phyloP scores from a whole-genome alignment of 2,329 filamentous ascomycete species.

The Monosporascus ibericus region DNA sequence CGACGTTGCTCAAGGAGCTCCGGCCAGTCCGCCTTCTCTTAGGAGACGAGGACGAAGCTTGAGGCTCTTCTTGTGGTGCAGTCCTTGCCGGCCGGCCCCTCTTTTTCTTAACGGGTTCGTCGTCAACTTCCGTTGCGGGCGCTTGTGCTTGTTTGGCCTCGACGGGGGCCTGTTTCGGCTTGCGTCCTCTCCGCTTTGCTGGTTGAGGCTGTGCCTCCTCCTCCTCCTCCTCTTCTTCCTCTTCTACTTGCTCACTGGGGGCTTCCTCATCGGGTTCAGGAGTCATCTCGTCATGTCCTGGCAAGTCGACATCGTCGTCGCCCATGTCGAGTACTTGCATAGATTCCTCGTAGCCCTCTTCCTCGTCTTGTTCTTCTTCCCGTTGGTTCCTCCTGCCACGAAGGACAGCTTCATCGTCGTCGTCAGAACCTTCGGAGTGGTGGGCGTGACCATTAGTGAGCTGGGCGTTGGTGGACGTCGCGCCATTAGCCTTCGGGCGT shows the following conservation, averaged over 20 bases:
- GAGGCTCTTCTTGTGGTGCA: slow-evolving; percentile 8
- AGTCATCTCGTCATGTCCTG: slow-evolving; percentile 14
- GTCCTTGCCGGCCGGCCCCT: slow-evolving; percentile 20
- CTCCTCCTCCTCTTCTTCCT: slow-evolving; percentile 11
- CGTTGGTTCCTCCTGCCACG: slow-evolving; percentile 16
- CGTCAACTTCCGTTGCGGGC: slow-evolving; percentile 14
- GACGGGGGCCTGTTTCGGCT: slow-evolving; percentile 16
- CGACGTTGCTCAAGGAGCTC: slow-evolving; percentile 12
- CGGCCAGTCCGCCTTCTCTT: slow-evolving; percentile 18
- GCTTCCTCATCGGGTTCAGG: slow-evolving; percentile 14
- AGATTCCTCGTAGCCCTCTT: slow-evolving; percentile 19
- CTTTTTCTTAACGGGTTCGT: slow-evolving; percentile 19
- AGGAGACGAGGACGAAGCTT: slow-evolving; percentile 8
- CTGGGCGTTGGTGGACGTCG: slow-evolving; percentile 15
- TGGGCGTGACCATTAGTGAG: slow-evolving; percentile 11
- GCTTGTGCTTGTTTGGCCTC: slow-evolving; percentile 4
- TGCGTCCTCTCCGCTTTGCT: slow-evolving; percentile 18
- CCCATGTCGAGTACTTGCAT: slow-evolving; percentile 18
- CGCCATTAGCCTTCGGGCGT: slow-evolving; percentile 19
- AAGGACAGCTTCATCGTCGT: slow-evolving; percentile 24
- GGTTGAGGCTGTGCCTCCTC: slow-evolving; percentile 17
- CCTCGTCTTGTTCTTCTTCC: slow-evolving; percentile 15
- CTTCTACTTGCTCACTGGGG: slow-evolving; percentile 11
- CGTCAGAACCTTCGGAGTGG: slow-evolving; percentile 10
- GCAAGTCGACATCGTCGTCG: slow-evolving; percentile 7